phyloP scores from a whole-genome alignment of 148 eudicot genomes.

The Nepenthes gracilis region DNA sequence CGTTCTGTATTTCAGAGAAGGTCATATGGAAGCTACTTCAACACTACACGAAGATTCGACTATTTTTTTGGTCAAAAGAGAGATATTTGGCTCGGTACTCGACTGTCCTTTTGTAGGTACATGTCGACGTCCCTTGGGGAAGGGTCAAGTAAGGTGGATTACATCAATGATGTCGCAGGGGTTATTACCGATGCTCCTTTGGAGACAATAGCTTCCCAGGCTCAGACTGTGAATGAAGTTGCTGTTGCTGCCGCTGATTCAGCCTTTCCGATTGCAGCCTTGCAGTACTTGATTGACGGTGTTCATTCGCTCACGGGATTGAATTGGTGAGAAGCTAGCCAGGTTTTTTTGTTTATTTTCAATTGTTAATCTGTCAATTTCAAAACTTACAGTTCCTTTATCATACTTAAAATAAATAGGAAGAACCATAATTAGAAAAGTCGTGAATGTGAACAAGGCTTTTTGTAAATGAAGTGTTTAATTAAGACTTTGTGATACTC shows the following conservation, averaged over 20 bases:
- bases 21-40: constrained; percentile 20
- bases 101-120: constrained; percentile 21
- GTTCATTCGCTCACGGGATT: constrained; percentile 62
- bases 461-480: constrained; percentile 1
- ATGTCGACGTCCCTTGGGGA: constrained; percentile 47
- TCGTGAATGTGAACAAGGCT: neutral
- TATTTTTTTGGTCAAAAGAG: constrained; percentile 7
- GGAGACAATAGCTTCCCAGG: constrained; percentile 36
- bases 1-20: constrained; percentile 20
- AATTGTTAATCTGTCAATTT: constrained; percentile 3
- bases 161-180: constrained; percentile 37
- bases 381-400: neutral
- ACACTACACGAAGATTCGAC: constrained; percentile 10
- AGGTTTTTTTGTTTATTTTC: neutral
- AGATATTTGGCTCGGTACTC: constrained; percentile 13
- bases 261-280: constrained; percentile 56
- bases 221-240: constrained; percentile 55
- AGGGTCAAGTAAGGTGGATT: constrained; percentile 30
- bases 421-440: neutral
- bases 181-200: constrained; percentile 32
- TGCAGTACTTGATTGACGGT: constrained; percentile 68
- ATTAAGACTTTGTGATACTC: neutral
- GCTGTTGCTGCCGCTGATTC: constrained; percentile 91
- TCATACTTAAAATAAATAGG: too few species aligned
- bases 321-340: constrained; percentile 35